Evolutionary conservation across 352 stramenopile species (phyloP).

Genomic region (Halophytophthora polymorphica): DNA sequence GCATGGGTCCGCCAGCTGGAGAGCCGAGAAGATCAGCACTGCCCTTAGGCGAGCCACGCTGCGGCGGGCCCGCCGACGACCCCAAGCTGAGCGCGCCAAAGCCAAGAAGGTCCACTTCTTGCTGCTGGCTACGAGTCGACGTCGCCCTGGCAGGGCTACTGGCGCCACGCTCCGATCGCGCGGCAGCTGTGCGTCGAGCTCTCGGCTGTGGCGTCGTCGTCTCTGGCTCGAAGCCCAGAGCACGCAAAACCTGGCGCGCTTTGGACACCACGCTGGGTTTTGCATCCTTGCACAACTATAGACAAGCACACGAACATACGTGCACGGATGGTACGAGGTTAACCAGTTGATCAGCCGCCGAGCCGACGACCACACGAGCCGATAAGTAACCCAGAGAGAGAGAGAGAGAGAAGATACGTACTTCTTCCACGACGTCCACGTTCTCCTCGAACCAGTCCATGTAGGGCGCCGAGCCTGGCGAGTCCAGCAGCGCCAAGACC

Average conservation of each 20-base stretch:
- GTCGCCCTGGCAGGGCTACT: slow-evolving; percentile 15
- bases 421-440: slow-evolving; percentile 74
- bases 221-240: slow-evolving; percentile 54
- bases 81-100: slow-evolving; percentile 61
- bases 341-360: slow-evolving; percentile 1
- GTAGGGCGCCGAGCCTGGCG: slow-evolving; percentile 57
- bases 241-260: slow-evolving; percentile 61
- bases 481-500: slow-evolving; percentile 72
- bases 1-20: too few species aligned
- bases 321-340: not conserved
- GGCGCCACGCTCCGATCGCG: slow-evolving; percentile 9
- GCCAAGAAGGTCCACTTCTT: slow-evolving; percentile 79
- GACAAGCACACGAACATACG: not conserved
- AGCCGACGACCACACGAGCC: not conserved
- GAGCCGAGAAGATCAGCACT: slow-evolving; percentile 24
- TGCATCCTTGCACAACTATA: slow-evolving; percentile 58
- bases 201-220: slow-evolving; percentile 9
- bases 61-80: slow-evolving; percentile 15
- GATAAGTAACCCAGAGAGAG: not conserved
- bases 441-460: slow-evolving; percentile 84
- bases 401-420: slow-evolving; percentile 11
- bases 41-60: slow-evolving; percentile 6
- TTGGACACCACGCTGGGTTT: slow-evolving; percentile 82
- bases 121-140: slow-evolving; percentile 18
- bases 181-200: slow-evolving; percentile 7